Conservation (phyloP, 2,329 filamentous ascomycete species). For the Pseudogymnoascus sp. region DNA sequence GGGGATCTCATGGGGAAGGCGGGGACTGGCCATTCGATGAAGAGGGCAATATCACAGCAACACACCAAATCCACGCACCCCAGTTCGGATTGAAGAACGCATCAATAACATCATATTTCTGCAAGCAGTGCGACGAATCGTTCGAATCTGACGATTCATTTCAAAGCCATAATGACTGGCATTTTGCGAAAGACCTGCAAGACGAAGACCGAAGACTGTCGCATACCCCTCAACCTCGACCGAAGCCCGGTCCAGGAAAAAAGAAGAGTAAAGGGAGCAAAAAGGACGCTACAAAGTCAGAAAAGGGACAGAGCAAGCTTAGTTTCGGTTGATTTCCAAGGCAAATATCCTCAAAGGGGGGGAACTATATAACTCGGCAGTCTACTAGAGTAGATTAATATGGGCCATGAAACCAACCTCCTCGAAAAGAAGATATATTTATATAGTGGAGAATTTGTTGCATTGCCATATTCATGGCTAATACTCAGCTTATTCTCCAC, state of each 20-base stretch:
- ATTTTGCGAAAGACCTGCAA: constrained; percentile 82
- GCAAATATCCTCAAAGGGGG: not conserved
- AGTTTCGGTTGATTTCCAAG: constrained; percentile 41
- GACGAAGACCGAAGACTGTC: constrained; percentile 31
- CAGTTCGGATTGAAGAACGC: not conserved
- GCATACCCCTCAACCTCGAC: constrained; percentile 19
- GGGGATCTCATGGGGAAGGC: constrained; percentile 18
- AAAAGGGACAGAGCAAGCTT: constrained; percentile 51
- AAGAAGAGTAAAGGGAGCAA: not conserved
- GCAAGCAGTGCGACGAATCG: constrained; percentile 56
- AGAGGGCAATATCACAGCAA: not conserved
- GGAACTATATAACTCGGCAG: not conserved
- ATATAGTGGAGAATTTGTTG: not conserved
- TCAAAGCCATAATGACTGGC: constrained; percentile 84
- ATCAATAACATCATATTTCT: constrained; percentile 29
- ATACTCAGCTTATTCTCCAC: not conserved
- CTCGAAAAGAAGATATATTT: not conserved
- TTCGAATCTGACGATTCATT: constrained; percentile 50
- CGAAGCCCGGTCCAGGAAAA: constrained; percentile 7
- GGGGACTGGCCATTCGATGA: not conserved
- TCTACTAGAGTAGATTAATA: not conserved
- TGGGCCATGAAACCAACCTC: not conserved
- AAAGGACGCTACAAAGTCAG: not conserved
- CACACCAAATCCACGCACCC: not conserved
- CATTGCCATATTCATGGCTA: not conserved